Conservation (phyloP, 495 filamentous ascomycete species). For the Rostrohypoxylon terebratum region DNA sequence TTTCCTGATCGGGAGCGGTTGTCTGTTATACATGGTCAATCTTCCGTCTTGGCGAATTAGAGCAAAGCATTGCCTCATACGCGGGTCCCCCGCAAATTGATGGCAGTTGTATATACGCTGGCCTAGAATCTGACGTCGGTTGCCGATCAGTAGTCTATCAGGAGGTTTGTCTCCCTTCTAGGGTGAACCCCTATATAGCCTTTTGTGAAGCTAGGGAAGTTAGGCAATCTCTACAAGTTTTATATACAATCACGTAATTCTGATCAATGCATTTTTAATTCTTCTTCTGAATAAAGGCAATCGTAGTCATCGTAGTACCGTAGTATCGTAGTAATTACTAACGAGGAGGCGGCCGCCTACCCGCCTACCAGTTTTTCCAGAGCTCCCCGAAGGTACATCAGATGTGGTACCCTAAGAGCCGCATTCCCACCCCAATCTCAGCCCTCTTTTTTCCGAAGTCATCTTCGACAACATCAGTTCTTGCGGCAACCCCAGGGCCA, state of each 20-base stretch:
- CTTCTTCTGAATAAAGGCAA: too few species aligned
- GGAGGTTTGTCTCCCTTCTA: not conserved
- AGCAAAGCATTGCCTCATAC: constrained; percentile 23
- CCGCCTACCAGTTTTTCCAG: too few species aligned
- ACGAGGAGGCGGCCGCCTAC: not conserved
- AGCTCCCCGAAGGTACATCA: too few species aligned
- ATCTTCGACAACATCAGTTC: too few species aligned
- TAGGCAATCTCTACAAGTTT: not conserved
- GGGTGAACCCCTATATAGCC: not conserved
- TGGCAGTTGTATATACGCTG: constrained; percentile 37
- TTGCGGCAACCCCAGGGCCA: too few species aligned
- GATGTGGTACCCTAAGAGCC: too few species aligned
- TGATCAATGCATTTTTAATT: not conserved
- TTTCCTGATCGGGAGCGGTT: constrained; percentile 42
- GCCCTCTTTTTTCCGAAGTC: too few species aligned
- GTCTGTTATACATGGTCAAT: constrained; percentile 26
- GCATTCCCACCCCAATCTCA: too few species aligned
- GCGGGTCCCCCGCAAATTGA: constrained; percentile 38
- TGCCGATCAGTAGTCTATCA: constrained; percentile 19
- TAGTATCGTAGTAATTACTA: too few species aligned
- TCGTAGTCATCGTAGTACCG: too few species aligned
- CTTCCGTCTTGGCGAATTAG: constrained; percentile 47
- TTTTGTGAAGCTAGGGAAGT: not conserved
- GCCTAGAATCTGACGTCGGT: constrained; percentile 12
- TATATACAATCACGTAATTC: not conserved